Percentiles rank a stretch among this genome's conserved stretches.
Conservation (phyloP, 495 filamentous ascomycete genomes). For the Schizothecium vesticola region DNA sequence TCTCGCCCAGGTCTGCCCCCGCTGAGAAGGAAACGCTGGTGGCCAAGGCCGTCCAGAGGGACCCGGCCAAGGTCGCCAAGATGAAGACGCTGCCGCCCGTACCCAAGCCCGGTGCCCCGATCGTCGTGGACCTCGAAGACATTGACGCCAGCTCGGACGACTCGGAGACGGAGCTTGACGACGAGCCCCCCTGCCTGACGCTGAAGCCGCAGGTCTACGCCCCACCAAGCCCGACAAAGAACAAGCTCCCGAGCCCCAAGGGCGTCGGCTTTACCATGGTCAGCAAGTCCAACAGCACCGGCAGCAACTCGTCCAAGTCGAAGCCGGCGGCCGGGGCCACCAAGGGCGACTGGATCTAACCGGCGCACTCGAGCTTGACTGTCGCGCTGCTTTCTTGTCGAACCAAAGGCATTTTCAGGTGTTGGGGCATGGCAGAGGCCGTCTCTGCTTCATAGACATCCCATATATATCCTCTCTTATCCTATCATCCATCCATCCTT, state of each 20-base stretch:
- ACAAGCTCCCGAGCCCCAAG: slow-evolving; percentile 39
- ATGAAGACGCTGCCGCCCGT: slow-evolving; percentile 37
- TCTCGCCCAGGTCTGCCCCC: slow-evolving; percentile 8
- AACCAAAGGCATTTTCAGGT: slow-evolving; percentile 24
- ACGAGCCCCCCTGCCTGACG: slow-evolving; percentile 14
- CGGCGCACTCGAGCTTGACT: background rate
- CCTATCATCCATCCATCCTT: background rate
- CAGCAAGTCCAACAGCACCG: slow-evolving; percentile 6
- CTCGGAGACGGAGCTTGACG: background rate
- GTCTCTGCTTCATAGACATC: slow-evolving; percentile 2
- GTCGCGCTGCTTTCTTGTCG: background rate
- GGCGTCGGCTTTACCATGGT: slow-evolving; percentile 39
- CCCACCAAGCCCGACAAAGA: slow-evolving; percentile 36
- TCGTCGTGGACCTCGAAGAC: background rate
- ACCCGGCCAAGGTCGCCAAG: slow-evolving; percentile 26
- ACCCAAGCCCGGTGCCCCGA: slow-evolving; percentile 10
- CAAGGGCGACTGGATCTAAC: slow-evolving; percentile 28
- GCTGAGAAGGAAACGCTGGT: background rate
- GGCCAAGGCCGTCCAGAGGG: background rate
- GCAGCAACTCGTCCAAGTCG: slow-evolving; percentile 15
- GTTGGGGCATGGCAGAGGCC: slow-evolving; percentile 12
- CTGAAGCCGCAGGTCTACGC: slow-evolving; percentile 40
- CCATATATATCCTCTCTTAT: background rate
- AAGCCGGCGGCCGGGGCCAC: background rate
- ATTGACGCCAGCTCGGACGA: background rate